Conservation (phyloP, 129 eudicot genomes). For the Tagetes erecta region DNA sequence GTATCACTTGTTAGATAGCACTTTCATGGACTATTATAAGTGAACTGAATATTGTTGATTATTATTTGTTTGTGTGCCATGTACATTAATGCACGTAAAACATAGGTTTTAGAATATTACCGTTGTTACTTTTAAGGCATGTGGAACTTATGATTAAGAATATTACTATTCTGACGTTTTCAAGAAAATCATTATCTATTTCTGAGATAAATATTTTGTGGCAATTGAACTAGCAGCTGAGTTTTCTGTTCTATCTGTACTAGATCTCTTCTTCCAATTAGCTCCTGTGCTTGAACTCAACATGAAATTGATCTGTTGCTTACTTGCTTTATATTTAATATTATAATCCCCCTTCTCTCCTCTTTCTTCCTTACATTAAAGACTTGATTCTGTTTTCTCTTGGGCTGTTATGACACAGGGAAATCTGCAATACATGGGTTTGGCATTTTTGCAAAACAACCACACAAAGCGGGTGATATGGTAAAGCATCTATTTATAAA, state of each 20-base stretch:
- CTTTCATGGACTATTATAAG: conserved; percentile 1
- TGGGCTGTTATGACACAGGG: conserved; percentile 45
- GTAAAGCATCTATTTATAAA: conserved; percentile 34
- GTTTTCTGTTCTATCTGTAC: background rate
- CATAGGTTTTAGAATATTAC: background rate
- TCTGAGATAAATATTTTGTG: conserved; percentile 3
- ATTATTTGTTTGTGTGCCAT: conserved; percentile 12
- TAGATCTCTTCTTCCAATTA: background rate
- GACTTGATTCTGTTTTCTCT: background rate
- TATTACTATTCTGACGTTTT: conserved; percentile 16
- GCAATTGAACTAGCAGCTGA: background rate
- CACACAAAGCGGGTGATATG: conserved; percentile 98
- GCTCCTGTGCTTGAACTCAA: background rate
- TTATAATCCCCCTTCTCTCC: background rate
- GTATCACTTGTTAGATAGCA: conserved; percentile 10
- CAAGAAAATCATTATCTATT: background rate
- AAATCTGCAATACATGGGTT: conserved; percentile 96
- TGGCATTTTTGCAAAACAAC: conserved; percentile 87
- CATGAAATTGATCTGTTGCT: background rate
- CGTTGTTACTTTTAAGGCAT: background rate
- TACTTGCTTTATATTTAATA: background rate
- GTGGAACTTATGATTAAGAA: conserved; percentile 11
- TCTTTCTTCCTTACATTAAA: background rate
- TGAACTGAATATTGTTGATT: conserved; percentile 4
- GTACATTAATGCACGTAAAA: conserved; percentile 14